phyloP scores from a whole-genome alignment of 2,329 filamentous ascomycete species.

The Macrophomina tecta region DNA sequence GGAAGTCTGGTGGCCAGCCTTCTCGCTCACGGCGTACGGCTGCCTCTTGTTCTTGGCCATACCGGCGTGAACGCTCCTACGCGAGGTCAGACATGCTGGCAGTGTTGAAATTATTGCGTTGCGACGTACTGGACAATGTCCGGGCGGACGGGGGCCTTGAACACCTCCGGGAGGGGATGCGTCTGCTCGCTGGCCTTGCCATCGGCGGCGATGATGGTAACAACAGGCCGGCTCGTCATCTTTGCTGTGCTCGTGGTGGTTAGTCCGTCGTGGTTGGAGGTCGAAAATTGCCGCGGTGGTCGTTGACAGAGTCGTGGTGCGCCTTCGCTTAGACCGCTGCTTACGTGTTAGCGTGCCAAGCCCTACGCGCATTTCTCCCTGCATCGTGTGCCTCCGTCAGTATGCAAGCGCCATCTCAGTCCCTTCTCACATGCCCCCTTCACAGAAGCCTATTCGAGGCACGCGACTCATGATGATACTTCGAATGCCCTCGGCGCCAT shows the following conservation, averaged over 20 bases:
- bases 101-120: constrained; percentile 16
- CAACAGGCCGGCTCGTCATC: constrained; percentile 86
- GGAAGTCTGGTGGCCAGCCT: constrained; percentile 99
- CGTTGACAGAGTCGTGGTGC: constrained; percentile 15
- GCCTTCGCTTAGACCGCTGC: constrained; percentile 11
- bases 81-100: constrained; percentile 42
- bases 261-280: constrained; percentile 28
- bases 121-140: constrained; percentile 92
- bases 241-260: constrained; percentile 31
- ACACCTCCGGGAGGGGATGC: constrained; percentile 93
- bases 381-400: constrained; percentile 10
- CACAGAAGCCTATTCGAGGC: not conserved
- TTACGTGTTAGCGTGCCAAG: constrained; percentile 18
- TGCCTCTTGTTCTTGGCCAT: constrained; percentile 99
- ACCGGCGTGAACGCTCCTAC: constrained; percentile 84
- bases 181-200: constrained; percentile 89
- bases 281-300: constrained; percentile 19
- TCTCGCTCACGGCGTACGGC: constrained; percentile 99
- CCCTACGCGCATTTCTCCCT: not conserved
- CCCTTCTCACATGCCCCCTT: not conserved
- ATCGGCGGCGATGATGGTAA: constrained; percentile 96
- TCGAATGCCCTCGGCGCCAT: constrained; percentile 9
- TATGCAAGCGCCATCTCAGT: constrained; percentile 8
- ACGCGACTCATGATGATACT: constrained; percentile 9
- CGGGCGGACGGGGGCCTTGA: constrained; percentile 94